A percentile compares a stretch with the other conserved stretches of the same genome.
Conservation (phyloP, 805 yeast species). For the Candida pseudofarinosa region DNA sequence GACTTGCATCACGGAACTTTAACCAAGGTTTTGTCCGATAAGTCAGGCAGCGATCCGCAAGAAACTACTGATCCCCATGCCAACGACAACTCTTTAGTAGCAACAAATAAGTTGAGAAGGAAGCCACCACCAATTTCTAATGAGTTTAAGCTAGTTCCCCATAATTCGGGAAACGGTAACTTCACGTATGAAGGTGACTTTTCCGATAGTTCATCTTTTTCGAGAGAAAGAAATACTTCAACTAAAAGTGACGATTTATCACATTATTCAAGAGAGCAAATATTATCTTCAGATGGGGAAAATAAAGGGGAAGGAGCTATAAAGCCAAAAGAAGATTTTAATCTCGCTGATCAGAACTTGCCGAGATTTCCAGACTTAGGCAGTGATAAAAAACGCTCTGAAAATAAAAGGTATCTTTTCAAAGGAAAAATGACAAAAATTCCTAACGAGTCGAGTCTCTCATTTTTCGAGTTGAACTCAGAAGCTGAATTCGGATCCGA, state of each 20-base stretch:
- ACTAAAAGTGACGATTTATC: not conserved
- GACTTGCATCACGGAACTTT: not conserved
- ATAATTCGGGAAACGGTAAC: no score
- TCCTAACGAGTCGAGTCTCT: not conserved
- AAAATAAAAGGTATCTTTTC: constrained; percentile 14
- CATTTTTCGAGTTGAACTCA: not conserved
- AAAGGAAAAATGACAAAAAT: constrained; percentile 14
- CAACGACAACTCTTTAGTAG: not conserved
- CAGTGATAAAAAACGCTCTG: not conserved
- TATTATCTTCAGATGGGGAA: not conserved
- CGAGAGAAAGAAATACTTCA: not conserved
- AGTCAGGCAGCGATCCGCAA: not conserved
- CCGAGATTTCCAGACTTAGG: constrained; percentile 33
- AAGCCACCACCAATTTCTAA: constrained; percentile 26
- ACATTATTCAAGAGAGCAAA: not conserved
- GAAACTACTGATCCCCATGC: not conserved
- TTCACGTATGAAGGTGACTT: not conserved
- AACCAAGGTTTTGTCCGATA: not conserved
- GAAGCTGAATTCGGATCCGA: not conserved
- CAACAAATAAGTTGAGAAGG: constrained; percentile 9
- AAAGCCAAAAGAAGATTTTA: not conserved
- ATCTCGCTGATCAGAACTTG: constrained; percentile 11
- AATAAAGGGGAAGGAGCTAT: not conserved
- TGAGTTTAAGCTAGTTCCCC: not conserved
- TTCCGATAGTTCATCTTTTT: constrained; percentile 1